Percentiles rank a stretch among this genome's conserved stretches.
Conservation (phyloP, 1,284 basidiomycete species). For the Limonomyces culmigenus region DNA sequence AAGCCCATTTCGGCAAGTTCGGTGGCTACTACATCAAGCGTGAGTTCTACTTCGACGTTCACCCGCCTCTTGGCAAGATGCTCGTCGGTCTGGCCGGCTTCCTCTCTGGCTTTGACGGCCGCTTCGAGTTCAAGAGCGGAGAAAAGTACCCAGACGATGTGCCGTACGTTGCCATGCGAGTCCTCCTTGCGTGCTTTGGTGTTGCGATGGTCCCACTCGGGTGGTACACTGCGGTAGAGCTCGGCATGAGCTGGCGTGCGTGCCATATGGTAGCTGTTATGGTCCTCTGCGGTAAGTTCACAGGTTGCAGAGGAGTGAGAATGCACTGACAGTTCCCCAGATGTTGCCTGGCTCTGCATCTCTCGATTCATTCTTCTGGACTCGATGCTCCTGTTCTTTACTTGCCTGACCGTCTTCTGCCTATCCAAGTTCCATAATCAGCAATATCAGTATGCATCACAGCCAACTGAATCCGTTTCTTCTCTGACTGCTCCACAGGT, state of each 20-base stretch:
- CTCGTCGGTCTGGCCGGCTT: conserved; percentile 88
- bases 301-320: no score
- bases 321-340: conserved; percentile 22
- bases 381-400: conserved; percentile 97
- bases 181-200: conserved; percentile 88
- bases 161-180: conserved; percentile 89
- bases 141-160: conserved; percentile 71
- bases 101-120: conserved; percentile 81
- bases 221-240: conserved; percentile 93
- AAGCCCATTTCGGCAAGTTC: conserved; percentile 98
- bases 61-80: conserved; percentile 98
- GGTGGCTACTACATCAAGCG: conserved; percentile 93
- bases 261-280: conserved; percentile 89
- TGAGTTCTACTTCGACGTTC: conserved; percentile 95
- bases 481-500: conserved; percentile 22
- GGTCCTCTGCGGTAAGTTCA: conserved; percentile 75
- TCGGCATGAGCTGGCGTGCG: conserved; percentile 82
- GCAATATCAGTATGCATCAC: conserved; percentile 53
- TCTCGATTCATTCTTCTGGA: conserved; percentile 96
- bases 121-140: conserved; percentile 92
- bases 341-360: conserved; percentile 92
- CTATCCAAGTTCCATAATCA: conserved; percentile 95
- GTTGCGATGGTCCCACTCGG: conserved; percentile 90
- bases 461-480: conserved; percentile 16
- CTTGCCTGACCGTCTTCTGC: conserved; percentile 90